phyloP scores from a whole-genome alignment of 768 basidiomycete species.

The Panus rudis region DNA sequence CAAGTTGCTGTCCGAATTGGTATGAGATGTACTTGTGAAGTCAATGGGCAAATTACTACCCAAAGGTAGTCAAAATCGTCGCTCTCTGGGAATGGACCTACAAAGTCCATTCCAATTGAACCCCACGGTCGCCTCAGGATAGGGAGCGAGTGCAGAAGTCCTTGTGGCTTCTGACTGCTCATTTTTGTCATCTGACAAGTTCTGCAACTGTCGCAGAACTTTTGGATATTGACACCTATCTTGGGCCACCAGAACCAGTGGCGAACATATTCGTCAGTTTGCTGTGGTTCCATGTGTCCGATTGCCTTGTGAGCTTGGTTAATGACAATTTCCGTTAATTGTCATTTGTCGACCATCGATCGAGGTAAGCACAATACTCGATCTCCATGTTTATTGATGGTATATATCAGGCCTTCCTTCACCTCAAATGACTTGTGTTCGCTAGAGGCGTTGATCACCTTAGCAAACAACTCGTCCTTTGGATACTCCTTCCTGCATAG shows the following conservation, averaged over 20 bases:
- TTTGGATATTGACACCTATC: conserved; percentile 11
- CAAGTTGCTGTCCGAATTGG: conserved; percentile 1
- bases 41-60: conserved; percentile 18
- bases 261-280: conserved; percentile 25
- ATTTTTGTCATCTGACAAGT: conserved; percentile 14
- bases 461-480: not conserved
- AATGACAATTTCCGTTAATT: conserved; percentile 15
- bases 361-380: conserved; percentile 1
- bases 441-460: not conserved
- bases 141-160: conserved; percentile 25
- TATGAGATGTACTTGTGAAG: conserved; percentile 14
- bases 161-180: conserved; percentile 13
- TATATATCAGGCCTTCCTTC: not conserved
- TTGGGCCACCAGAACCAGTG: conserved; percentile 31
- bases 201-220: conserved; percentile 17
- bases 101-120: conserved; percentile 34
- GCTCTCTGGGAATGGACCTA: conserved; percentile 27
- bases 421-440: not conserved
- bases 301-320: conserved; percentile 24
- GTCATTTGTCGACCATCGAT: not conserved
- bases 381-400: not conserved
- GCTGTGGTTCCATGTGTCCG: conserved; percentile 26
- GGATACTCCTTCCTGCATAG: not conserved
- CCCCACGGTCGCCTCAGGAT: conserved; percentile 28
- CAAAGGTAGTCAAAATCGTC: conserved; percentile 18